Evolutionary conservation across 192 early-diverging fungal genomes (phyloP), one percentile per base, ranked within the genome.

Genomic region (Rhizophagus clarus): DNA sequence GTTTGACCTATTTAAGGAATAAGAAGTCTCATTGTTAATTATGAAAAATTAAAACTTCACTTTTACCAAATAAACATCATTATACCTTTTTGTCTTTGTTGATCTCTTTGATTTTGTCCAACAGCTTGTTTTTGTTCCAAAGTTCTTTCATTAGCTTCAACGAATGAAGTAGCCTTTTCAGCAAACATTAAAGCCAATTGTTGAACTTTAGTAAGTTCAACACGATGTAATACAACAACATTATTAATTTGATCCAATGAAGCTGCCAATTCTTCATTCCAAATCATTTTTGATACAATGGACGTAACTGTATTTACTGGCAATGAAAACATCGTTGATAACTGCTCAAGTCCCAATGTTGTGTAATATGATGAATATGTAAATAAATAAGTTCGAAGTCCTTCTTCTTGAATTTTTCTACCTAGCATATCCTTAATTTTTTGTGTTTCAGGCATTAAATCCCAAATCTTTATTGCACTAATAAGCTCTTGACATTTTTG

Each of bases 301-400:
- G 91, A 82, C 76, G 93, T 84, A 32, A 97, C 95, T 72, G 82
- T 84, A 66, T 79, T 31, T 15, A 85, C 70, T 24, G 92, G 85
- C 62, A 99, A 88, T 73, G 88, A 91, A 85, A 99, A 99, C 97
- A 98, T 98, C 64, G 84, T 80, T 17, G 92, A 86, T 34, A 99
- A 91, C 77, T 95, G 92, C 7, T 89, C 89, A 70, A 99, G 86
- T 34, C 93, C 92, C 66, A 99, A 84, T 1, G 96, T 93, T 69
- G 96, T 93, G 85, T 97, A 98, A 88, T 95, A 92, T 14, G 94
- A 91, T 32, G 96, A 89, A 87, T 95, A 96, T 42, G 95, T 92
- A 85, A 99, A 98, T 79, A 99, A 85, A 85, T 97, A 99, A 34
- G 97, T 98, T 77, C 96, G 95, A 76, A 99, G 90, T 32, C 93